Evolutionary conservation across 768 basidiomycete genomes (phyloP), one percentile per base, ranked within the genome.

Genomic region (Auricularia heimuer): DNA sequence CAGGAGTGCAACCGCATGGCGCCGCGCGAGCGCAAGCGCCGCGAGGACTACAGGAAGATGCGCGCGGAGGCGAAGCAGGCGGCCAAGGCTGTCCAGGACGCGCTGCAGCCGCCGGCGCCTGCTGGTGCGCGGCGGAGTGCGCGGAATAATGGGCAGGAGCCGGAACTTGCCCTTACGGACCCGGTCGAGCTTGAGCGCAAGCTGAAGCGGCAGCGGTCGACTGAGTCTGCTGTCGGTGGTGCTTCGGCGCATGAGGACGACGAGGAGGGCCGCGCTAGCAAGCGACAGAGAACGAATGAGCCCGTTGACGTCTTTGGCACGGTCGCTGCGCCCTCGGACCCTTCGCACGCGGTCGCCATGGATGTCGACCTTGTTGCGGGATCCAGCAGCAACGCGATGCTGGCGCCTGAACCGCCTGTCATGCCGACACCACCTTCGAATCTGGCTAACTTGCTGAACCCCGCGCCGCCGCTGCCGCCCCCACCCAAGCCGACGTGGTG

Each of bases 1-100:
- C 65, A 86, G 35, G 96, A 98, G 73, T 98, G 95, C 73, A 87
- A 90, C 72, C 81, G 90, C 68, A 94, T 95, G 90, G 89, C 92
- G 14, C 81, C 75, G 45, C 79, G 87, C 62, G 90, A 95, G 72
- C 77, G 85, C 66, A 83, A 86, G 75, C 79, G 90, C 69, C 74
- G 84, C 65, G 82, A 83, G 8, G 86, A 84, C 66, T 60, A 54
- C 64, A 65, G 33, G 65, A 60, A 21, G 67, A 61, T 47, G 54
- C 71, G 73, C 64, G 71, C 71, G 61, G 69, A 71, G 39, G 71
- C 64, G 69, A 74, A 74, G 67, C 72, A 75, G 54, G 68, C 67
- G 66, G 77, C 70, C 64, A 77, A 75, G 68, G 71, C 69, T 21
- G 67, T 63, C 39, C 69, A 68, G 8, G 67, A 68, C 39, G 69